phyloP scores from a whole-genome alignment of 2,329 filamentous ascomycete genomes.

The Aspergillus caelatus region DNA sequence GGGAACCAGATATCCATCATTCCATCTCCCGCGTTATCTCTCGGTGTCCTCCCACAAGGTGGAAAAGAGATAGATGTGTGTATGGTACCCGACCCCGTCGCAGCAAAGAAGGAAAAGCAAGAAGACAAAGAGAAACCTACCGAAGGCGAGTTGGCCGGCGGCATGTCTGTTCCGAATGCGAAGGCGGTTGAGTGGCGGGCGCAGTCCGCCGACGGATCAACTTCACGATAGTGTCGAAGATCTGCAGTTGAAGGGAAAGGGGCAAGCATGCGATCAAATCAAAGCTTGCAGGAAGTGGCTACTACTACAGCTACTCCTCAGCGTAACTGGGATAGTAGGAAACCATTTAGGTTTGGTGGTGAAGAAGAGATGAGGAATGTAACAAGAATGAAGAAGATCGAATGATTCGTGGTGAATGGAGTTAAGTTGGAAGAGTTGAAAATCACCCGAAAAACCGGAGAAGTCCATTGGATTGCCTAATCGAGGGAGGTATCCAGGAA shows the following conservation, averaged over 20 bases:
- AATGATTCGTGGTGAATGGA: not conserved
- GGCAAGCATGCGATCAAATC: not conserved
- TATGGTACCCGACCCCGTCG: not conserved
- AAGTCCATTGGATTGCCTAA: not conserved
- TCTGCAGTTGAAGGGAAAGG: not conserved
- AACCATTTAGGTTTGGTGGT: not conserved
- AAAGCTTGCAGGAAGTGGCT: not conserved
- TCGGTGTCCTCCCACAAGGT: not conserved
- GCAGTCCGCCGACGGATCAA: slow-evolving; percentile 6
- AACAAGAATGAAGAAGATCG: not conserved
- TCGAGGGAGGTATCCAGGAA: not conserved
- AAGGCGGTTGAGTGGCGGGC: slow-evolving; percentile 5
- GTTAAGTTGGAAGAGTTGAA: not conserved
- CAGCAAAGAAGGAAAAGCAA: not conserved
- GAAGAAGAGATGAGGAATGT: not conserved
- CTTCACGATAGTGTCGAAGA: not conserved
- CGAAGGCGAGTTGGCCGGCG: slow-evolving; percentile 48
- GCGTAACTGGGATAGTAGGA: not conserved
- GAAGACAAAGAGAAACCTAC: slow-evolving; percentile 33
- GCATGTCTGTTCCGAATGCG: slow-evolving; percentile 34
- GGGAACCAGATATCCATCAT: not conserved
- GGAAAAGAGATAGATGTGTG: not conserved
- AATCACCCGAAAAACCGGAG: not conserved
- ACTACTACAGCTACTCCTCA: not conserved
- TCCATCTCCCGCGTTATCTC: not conserved